Percentiles rank a stretch among this genome's conserved stretches.
Conservation (phyloP, 1,139 yeast genomes). For the Sugiyamaella castrensis region DNA sequence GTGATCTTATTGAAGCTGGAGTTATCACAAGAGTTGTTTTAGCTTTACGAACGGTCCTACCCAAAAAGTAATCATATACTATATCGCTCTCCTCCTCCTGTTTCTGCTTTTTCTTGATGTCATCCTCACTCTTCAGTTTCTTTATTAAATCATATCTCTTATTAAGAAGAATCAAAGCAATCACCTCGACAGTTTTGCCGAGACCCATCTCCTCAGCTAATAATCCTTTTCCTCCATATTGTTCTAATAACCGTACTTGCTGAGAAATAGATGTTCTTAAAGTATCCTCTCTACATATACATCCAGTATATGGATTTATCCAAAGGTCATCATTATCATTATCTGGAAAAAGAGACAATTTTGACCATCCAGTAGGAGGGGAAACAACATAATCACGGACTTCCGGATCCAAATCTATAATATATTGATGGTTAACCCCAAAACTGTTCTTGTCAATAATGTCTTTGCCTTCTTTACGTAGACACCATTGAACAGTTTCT, state of each 20-base stretch:
- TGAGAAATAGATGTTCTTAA: slow-evolving; percentile 15
- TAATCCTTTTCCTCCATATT: slow-evolving; percentile 55
- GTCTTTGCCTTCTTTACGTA: slow-evolving; percentile 54
- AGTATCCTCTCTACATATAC: slow-evolving; percentile 24
- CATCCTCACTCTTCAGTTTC: neutral
- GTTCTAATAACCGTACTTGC: slow-evolving; percentile 9
- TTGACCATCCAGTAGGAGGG: slow-evolving; percentile 34
- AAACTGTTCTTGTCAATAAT: slow-evolving; percentile 33
- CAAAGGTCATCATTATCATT: slow-evolving; percentile 21
- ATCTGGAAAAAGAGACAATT: neutral
- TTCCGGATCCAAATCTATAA: slow-evolving; percentile 25
- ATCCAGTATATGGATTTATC: slow-evolving; percentile 36
- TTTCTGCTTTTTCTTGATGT: neutral
- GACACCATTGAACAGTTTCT: slow-evolving; percentile 63
- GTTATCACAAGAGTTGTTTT: slow-evolving; percentile 79
- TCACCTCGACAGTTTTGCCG: slow-evolving; percentile 86
- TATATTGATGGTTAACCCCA: too few species aligned
- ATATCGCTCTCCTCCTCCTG: neutral
- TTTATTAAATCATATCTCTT: slow-evolving; percentile 28
- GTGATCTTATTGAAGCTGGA: slow-evolving; percentile 76
- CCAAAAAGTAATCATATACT: slow-evolving; percentile 45
- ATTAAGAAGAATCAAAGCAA: slow-evolving; percentile 61
- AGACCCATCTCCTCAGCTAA: slow-evolving; percentile 95
- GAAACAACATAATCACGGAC: slow-evolving; percentile 26
- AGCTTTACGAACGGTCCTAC: slow-evolving; percentile 49